Evolutionary conservation across 2,329 filamentous ascomycete species (phyloP).

Genomic region (Aspergillus amoenus): DNA sequence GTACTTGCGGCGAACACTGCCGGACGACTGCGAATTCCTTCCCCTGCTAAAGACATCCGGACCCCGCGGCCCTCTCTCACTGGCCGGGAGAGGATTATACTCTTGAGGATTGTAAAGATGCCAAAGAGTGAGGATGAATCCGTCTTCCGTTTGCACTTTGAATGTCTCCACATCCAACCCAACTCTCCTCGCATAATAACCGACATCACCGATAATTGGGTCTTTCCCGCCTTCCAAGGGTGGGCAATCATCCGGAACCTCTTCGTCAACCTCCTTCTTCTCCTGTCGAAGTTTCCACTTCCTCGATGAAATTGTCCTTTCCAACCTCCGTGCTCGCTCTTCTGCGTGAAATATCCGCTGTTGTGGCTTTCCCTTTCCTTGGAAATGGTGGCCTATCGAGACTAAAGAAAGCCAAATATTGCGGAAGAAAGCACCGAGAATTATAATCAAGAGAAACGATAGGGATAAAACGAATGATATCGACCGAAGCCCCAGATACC

Average conservation of each 20-base stretch:
- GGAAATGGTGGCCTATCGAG: constrained; percentile 54
- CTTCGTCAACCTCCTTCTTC: constrained; percentile 41
- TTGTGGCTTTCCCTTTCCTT: constrained; percentile 59
- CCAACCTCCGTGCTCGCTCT: constrained; percentile 60
- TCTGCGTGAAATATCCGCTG: constrained; percentile 70
- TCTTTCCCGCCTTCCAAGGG: constrained; percentile 81
- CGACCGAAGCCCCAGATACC: constrained; percentile 64
- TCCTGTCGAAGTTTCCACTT: constrained; percentile 58
- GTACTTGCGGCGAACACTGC: constrained; percentile 49
- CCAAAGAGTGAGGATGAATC: constrained; percentile 85
- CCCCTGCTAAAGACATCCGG: constrained; percentile 61
- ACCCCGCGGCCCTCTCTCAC: constrained; percentile 47
- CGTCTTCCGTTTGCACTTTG: constrained; percentile 87
- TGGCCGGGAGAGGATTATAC: constrained; percentile 56
- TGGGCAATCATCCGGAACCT: constrained; percentile 54
- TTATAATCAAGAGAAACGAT: constrained; percentile 72
- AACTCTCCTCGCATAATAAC: constrained; percentile 83
- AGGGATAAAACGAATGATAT: constrained; percentile 76
- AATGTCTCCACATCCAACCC: constrained; percentile 83
- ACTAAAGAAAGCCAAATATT: constrained; percentile 57
- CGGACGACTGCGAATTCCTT: constrained; percentile 27
- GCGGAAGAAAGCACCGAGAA: constrained; percentile 70
- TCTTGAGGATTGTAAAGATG: constrained; percentile 84
- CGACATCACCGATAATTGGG: constrained; percentile 72
- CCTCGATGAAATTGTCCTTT: constrained; percentile 58